Base-by-base conservation (phyloP, 352 stramenopile genomes). In the Pythium aphanidermatum region DNA sequence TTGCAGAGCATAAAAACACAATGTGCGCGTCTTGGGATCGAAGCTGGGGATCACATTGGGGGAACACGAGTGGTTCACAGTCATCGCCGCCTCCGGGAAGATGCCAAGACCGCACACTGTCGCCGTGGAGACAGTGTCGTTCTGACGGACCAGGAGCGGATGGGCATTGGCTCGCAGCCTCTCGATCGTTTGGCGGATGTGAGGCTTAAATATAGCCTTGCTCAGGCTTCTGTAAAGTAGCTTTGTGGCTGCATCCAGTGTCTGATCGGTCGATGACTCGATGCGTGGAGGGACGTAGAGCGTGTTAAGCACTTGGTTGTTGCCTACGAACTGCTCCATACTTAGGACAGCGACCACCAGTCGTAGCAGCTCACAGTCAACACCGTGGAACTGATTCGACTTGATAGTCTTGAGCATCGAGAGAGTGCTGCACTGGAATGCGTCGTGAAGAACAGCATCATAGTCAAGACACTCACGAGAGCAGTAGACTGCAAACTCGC, bases 31-130 rank as follows among this genome's bases (percentile, higher is more conserved):
- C 14, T 33, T 29, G 4, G 60, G 48, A 12, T 86, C 57, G 23
- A 84, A 88, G 25, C 56, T 72, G 10, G 71, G 52, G 14, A 62
- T 54, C 28, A 86, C 70, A 47, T 83, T 86, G 17, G 76, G 76
- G 2, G 58, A 13, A 47, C 76, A 88, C 42, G 73, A 83, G 50
- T 88, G 73, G 47, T 88, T 85, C 34, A 88, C 45, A 12, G 65
- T 55, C 73, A 86, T 86, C 8, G 76, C 70, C 19, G 73, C 76
- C 24, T 84, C 70, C 0, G 73, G 75, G 44, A 88, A 85, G 11
- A 88, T n/a, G 0, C 75, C 75, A 5, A 76, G 36, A 19, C 70
- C 73, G 8, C 69, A 64, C 42, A 63, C 65, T 5, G 37, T 42
- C 17, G 48, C 70, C 68, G 38, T 82, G 59, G 12, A 80, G 14